These are phyloP conservation scores for Euphrasia confusa DNA, from an alignment of 257 asterid species.

Conservation along the genomic window DNA sequence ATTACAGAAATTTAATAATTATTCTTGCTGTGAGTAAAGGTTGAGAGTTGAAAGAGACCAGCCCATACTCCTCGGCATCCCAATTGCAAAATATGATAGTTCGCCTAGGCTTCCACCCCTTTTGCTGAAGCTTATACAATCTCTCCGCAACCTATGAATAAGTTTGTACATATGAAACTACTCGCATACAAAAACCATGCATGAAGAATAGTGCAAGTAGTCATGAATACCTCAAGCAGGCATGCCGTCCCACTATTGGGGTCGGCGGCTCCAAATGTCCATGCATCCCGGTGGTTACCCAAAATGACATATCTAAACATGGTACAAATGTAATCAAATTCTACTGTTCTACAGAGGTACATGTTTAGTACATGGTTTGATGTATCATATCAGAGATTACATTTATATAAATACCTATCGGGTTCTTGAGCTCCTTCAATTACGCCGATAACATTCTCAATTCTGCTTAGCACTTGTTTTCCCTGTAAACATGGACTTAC, in stretches of 20 bases:
- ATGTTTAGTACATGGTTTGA: no score
- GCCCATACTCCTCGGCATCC: slow-evolving; percentile 94
- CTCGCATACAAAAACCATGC: background rate
- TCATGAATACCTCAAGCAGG: slow-evolving; percentile 60
- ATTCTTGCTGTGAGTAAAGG: background rate
- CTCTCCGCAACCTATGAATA: slow-evolving; percentile 57
- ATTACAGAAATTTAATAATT: background rate
- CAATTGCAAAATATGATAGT: slow-evolving; percentile 77
- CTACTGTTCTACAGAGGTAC: no score
- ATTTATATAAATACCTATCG: slow-evolving; percentile 43
- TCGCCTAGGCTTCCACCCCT: slow-evolving; percentile 75
- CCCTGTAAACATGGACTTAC: slow-evolving; percentile 48
- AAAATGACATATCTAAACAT: slow-evolving; percentile 58
- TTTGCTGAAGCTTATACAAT: slow-evolving; percentile 47
- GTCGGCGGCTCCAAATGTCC: slow-evolving; percentile 95
- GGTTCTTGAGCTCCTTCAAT: slow-evolving; percentile 82
- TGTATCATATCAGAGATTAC: no score
- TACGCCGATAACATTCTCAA: slow-evolving; percentile 79
- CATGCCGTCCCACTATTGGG: slow-evolving; percentile 90
- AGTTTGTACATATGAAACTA: background rate
- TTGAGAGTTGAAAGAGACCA: slow-evolving; percentile 47
- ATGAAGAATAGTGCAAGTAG: no score
- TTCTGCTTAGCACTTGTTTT: slow-evolving; percentile 63
- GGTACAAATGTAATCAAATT: background rate
- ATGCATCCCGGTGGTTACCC: slow-evolving; percentile 93